Conservation (phyloP, 345 rosid species). For the Noccaea caerulescens region DNA sequence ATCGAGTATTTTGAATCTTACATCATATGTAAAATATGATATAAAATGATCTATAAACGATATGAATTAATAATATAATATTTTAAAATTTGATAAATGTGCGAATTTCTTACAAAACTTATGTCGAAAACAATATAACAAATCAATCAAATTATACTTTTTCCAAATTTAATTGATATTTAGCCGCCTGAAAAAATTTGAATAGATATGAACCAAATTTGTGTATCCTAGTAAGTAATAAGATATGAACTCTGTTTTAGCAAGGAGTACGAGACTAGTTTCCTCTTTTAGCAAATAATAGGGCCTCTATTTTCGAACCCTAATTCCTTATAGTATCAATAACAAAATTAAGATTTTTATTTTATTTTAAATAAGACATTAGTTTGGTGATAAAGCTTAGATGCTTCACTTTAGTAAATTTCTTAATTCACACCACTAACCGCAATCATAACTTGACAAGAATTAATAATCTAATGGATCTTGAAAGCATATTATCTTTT, state of each 20-base stretch:
- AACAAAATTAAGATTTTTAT: not conserved
- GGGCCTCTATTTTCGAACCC: conserved; percentile 36
- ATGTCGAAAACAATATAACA: not conserved
- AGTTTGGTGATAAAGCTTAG: conserved; percentile 36
- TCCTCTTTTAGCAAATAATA: conserved; percentile 39
- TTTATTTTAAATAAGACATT: not conserved
- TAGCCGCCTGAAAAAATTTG: not conserved
- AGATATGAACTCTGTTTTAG: conserved; percentile 8
- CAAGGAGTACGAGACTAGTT: conserved; percentile 3
- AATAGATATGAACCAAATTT: not conserved
- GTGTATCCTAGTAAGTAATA: not conserved
- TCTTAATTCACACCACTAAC: conserved; percentile 42
- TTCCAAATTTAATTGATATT: not conserved
- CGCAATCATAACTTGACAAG: conserved; percentile 46
- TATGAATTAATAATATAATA: not conserved
- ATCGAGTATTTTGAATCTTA: not conserved
- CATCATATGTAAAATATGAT: not conserved
- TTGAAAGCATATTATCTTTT: not conserved
- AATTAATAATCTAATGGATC: conserved; percentile 32
- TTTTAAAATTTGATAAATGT: not conserved
- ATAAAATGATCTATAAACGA: not conserved
- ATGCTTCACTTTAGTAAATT: conserved; percentile 44
- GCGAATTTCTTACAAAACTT: not conserved
- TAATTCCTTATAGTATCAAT: conserved; percentile 26
- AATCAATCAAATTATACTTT: not conserved